Evolutionary conservation across 345 rosid species (phyloP).

Genomic region (Brassica nigra): DNA sequence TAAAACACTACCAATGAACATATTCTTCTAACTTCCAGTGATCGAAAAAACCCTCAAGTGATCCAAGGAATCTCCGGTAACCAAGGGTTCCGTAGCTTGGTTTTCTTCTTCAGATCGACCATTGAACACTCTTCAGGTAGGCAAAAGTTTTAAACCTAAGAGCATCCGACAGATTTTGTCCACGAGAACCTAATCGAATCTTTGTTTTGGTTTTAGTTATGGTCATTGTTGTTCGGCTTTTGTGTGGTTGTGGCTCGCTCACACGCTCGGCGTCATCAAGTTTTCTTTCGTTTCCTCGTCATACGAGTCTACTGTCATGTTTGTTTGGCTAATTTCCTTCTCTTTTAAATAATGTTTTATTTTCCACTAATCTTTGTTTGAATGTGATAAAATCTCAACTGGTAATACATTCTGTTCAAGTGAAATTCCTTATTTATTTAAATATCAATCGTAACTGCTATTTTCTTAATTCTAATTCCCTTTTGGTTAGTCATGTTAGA

Average conservation of each 20-base stretch:
- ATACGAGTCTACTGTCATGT: background rate
- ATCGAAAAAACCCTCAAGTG: no score
- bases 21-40: no score
- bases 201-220: background rate
- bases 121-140: no score
- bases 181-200: slow-evolving; percentile 19
- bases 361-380: background rate
- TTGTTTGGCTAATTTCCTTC: no score
- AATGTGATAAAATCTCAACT: background rate
- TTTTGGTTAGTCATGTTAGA: background rate
- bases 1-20: background rate
- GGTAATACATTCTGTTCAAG: background rate
- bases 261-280: slow-evolving; percentile 12
- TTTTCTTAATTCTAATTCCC: background rate
- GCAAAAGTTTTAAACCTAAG: background rate
- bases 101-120: no score
- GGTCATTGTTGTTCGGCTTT: background rate
- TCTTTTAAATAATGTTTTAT: background rate
- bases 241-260: slow-evolving; percentile 15
- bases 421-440: background rate
- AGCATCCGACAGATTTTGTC: slow-evolving; percentile 22
- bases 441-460: background rate
- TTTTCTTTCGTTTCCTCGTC: background rate
- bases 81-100: no score
- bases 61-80: no score